Evolutionary conservation across 305 asterid species (phyloP).

Genomic region (Fraxinus sp.): DNA sequence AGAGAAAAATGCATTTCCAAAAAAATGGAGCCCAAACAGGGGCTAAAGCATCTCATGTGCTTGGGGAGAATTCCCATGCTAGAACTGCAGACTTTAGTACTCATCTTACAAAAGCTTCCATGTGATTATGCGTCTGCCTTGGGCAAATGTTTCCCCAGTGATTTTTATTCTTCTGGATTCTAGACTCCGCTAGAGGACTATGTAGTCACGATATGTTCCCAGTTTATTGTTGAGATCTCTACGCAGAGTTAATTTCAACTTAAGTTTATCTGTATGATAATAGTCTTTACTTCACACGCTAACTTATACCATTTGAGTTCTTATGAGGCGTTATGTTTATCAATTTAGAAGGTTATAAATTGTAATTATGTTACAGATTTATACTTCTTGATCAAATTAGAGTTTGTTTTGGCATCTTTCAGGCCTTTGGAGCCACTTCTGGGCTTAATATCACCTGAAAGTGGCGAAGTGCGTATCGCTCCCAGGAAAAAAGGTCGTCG

Average conservation of each 20-base stretch:
- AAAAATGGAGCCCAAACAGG: not conserved
- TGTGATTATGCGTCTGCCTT: not conserved
- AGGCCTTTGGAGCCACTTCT: slow-evolving; percentile 61
- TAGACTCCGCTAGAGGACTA: not conserved
- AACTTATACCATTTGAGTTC: not conserved
- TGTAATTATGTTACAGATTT: not conserved
- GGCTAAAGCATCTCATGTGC: not conserved
- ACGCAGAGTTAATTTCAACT: not conserved
- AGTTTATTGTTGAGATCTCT: slow-evolving; percentile 23
- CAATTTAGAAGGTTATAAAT: slow-evolving; percentile 8
- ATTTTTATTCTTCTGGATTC: slow-evolving; percentile 18
- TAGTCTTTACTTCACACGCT: not conserved
- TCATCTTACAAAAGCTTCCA: not conserved
- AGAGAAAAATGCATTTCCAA: not conserved
- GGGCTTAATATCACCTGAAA: slow-evolving; percentile 43
- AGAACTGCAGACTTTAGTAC: slow-evolving; percentile 19
- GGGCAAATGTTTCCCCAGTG: not conserved
- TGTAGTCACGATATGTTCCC: not conserved
- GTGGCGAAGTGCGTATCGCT: slow-evolving; percentile 28
- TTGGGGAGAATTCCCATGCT: slow-evolving; percentile 16
- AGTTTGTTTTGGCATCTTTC: slow-evolving; percentile 25
- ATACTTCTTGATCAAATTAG: not conserved
- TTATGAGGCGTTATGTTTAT: not conserved
- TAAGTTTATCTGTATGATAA: not conserved
- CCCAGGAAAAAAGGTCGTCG: slow-evolving; percentile 18